Evolutionary conservation across 345 rosid species (phyloP), one percentile per base, ranked within the genome.

Genomic region (Sonneratia alba): DNA sequence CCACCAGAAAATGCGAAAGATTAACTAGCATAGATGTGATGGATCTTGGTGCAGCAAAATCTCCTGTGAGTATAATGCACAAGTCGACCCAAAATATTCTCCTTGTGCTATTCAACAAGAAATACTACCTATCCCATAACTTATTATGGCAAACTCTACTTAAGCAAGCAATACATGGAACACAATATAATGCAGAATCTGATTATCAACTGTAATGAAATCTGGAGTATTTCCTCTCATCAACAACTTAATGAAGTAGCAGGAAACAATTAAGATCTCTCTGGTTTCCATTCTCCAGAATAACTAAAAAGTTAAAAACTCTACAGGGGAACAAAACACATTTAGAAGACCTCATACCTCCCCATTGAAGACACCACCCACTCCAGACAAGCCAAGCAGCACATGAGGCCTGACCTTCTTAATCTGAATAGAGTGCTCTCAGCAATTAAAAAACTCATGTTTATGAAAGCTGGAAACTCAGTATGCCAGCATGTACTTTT

Each of bases 351-450:
- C 51, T 18, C 68, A 66, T 71, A 95, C 99, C 91, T 90, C 96
- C 82, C 87, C 97, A 61, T 68, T 63, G 85, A 95, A 95, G 86
- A 92, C 71, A 37, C 99, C 98, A 71, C 98, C 99, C 75, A 95
- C 99, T 81, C 99, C 98, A 80, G 99, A 95, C 81, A 95, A 81
- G 80, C 99, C 99, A 80, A 95, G 96, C 79, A 95, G 97, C 80
- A 90, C 99, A 79, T 89, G 89, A 18, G 99, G 99, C 82, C 81
- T 92, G 75, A 89, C 83, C 82, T 78, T 87, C 80, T 81, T 95
- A 70, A 95, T 93, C 99, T 95, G 90, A 79, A 78, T 14, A 79
- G 36, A 53, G 24, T 68, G 62, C 27, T 51, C 66, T 76, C 76
- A 74, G 71, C 47, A 40, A 75, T 55, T 42, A 71, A 22, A 72